Conservation (phyloP, 352 stramenopile genomes). For the Phytophthora europaea region DNA sequence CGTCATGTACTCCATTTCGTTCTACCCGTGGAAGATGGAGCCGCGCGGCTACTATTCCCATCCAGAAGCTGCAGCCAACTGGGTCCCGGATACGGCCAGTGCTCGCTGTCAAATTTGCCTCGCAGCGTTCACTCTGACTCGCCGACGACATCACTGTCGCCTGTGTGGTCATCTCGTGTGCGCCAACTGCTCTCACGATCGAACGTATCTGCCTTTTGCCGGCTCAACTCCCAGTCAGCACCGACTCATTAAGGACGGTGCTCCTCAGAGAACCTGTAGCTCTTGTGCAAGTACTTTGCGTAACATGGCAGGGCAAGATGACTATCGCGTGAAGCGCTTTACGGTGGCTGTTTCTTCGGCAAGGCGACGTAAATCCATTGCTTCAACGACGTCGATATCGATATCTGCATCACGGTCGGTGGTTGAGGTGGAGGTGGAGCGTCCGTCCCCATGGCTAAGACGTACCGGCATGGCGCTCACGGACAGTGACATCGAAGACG, state of each 20-base stretch:
- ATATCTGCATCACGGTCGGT: constrained; percentile 9
- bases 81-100: constrained; percentile 76
- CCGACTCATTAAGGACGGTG: constrained; percentile 75
- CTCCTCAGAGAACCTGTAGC: constrained; percentile 78
- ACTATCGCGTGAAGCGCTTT: constrained; percentile 68
- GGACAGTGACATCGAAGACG: constrained; percentile 35
- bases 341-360: constrained; percentile 39
- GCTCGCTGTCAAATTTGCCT: constrained; percentile 73
- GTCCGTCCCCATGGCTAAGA: constrained; percentile 42
- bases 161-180: constrained; percentile 79
- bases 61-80: constrained; percentile 73
- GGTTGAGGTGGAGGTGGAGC: constrained; percentile 45
- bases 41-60: constrained; percentile 73
- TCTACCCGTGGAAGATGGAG: constrained; percentile 85
- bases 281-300: constrained; percentile 67
- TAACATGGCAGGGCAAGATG: constrained; percentile 70
- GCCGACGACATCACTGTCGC: constrained; percentile 89
- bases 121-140: constrained; percentile 62
- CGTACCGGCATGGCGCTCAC: constrained; percentile 32
- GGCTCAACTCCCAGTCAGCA: constrained; percentile 59
- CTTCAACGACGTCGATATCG: constrained; percentile 14
- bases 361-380: constrained; percentile 19
- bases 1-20: constrained; percentile 79
- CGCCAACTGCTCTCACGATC: constrained; percentile 71
- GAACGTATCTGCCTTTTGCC: constrained; percentile 74